Conservation (phyloP, 805 yeast genomes). For the Lipomyces starkeyi region DNA sequence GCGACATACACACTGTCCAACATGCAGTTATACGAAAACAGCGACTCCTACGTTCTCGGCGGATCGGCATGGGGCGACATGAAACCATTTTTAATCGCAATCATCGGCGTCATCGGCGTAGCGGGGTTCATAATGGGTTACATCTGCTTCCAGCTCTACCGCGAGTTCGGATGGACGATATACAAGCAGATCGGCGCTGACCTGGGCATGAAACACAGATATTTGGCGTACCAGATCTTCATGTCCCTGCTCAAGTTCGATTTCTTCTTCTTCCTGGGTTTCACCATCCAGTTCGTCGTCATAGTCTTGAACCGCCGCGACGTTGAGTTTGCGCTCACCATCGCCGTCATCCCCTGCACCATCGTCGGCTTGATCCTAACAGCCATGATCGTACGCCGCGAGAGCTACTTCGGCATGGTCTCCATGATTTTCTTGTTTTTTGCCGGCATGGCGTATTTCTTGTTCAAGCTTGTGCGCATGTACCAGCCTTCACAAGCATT, state of each 20-base stretch:
- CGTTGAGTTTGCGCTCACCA: slow-evolving; percentile 55
- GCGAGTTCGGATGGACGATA: slow-evolving; percentile 55
- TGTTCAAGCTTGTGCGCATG: slow-evolving; percentile 55
- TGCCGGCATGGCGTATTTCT: slow-evolving; percentile 54
- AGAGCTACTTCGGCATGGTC: slow-evolving; percentile 44
- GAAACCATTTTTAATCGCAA: slow-evolving; percentile 51
- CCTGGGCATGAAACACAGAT: slow-evolving; percentile 49
- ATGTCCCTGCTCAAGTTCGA: slow-evolving; percentile 50
- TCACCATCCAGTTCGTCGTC: slow-evolving; percentile 57
- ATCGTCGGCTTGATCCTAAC: slow-evolving; percentile 49
- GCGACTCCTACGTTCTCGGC: slow-evolving; percentile 22
- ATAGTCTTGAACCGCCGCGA: slow-evolving; percentile 52
- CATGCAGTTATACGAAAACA: slow-evolving; percentile 24
- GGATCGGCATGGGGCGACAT: slow-evolving; percentile 36
- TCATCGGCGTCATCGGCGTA: slow-evolving; percentile 51
- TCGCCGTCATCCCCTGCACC: slow-evolving; percentile 55
- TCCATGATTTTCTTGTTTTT: slow-evolving; percentile 46
- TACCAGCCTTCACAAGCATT: slow-evolving; percentile 52
- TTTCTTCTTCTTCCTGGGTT: slow-evolving; percentile 57
- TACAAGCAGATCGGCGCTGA: slow-evolving; percentile 58
- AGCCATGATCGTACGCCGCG: slow-evolving; percentile 50
- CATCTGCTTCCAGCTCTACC: slow-evolving; percentile 48
- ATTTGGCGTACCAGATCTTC: slow-evolving; percentile 51
- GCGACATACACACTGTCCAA: slow-evolving; percentile 40
- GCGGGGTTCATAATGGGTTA: slow-evolving; percentile 47